Percentiles rank a stretch among this genome's conserved stretches.
Evolutionary conservation across 2,329 filamentous ascomycete genomes (phyloP).

Genomic region (Aureobasidium sp.): DNA sequence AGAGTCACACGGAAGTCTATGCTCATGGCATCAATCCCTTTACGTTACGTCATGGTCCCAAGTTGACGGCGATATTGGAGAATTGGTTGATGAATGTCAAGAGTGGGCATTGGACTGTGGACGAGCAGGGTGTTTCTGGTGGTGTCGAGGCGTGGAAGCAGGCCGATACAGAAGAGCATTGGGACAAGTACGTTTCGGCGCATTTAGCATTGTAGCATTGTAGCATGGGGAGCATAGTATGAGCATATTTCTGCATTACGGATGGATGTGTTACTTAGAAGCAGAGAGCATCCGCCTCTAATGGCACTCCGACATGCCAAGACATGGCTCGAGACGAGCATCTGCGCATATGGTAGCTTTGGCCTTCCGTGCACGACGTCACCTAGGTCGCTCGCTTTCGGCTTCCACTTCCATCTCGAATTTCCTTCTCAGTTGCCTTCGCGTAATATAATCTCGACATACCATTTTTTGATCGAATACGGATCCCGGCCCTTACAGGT

Average conservation of each 20-base stretch:
- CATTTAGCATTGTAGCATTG: constrained; percentile 5
- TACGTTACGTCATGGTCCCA: constrained; percentile 29
- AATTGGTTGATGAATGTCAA: constrained; percentile 28
- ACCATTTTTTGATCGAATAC: not conserved
- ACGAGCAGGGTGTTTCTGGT: constrained; percentile 26
- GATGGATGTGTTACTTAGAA: not conserved
- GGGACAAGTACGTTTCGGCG: constrained; percentile 18
- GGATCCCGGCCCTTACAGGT: not conserved
- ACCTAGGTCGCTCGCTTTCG: not conserved
- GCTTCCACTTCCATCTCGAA: not conserved
- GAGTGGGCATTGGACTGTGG: constrained; percentile 28
- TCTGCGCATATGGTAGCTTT: not conserved
- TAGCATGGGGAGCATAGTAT: not conserved
- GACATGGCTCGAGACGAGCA: not conserved
- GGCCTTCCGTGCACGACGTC: not conserved
- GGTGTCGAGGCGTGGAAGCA: constrained; percentile 28
- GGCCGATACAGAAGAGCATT: constrained; percentile 29
- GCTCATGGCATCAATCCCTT: constrained; percentile 29
- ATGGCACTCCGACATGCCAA: not conserved
- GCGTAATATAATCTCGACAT: not conserved
- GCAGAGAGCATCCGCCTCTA: not conserved
- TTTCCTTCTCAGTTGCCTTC: not conserved
- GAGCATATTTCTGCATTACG: not conserved
- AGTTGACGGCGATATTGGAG: constrained; percentile 27
- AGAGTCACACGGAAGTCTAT: constrained; percentile 28